Conservation (phyloP, 371 early-diverging fungal genomes). For the Rhizopus stolonifer region DNA sequence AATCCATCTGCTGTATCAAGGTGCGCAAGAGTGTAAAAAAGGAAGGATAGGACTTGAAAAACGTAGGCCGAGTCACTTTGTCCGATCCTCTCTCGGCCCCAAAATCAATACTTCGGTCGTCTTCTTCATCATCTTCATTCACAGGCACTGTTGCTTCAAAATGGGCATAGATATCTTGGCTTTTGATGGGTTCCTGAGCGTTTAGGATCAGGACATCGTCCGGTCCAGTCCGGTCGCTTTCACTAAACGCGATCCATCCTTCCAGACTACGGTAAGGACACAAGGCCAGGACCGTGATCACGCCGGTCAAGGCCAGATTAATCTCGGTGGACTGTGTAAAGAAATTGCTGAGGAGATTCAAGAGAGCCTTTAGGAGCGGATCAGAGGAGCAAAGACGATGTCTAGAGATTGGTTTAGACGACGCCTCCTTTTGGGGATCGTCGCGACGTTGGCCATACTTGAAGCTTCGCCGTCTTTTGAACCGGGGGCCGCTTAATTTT, state of each 20-base stretch:
- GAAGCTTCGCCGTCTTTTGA: constrained; percentile 55
- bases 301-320: constrained; percentile 89
- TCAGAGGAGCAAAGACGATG: constrained; percentile 64
- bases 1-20: constrained; percentile 66
- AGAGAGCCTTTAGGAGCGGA: constrained; percentile 63
- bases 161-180: constrained; percentile 35
- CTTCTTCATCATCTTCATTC: constrained; percentile 44
- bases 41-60: constrained; percentile 62
- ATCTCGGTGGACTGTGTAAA: constrained; percentile 86
- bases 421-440: constrained; percentile 2
- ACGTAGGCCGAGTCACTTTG: constrained; percentile 34
- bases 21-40: constrained; percentile 65
- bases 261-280: constrained; percentile 78
- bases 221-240: constrained; percentile 53
- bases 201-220: constrained; percentile 41
- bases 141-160: constrained; percentile 20
- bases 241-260: constrained; percentile 78
- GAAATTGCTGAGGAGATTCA: constrained; percentile 69
- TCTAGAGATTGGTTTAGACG: constrained; percentile 1
- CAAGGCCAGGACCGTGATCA: constrained; percentile 76
- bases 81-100: constrained; percentile 36
- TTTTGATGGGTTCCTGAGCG: constrained; percentile 19
- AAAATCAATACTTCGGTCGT: constrained; percentile 53
- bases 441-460: constrained; percentile 60
- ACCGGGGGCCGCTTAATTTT: constrained; percentile 28